phyloP scores from a whole-genome alignment of 1,284 basidiomycete genomes.

The Testicularia cyperi region DNA sequence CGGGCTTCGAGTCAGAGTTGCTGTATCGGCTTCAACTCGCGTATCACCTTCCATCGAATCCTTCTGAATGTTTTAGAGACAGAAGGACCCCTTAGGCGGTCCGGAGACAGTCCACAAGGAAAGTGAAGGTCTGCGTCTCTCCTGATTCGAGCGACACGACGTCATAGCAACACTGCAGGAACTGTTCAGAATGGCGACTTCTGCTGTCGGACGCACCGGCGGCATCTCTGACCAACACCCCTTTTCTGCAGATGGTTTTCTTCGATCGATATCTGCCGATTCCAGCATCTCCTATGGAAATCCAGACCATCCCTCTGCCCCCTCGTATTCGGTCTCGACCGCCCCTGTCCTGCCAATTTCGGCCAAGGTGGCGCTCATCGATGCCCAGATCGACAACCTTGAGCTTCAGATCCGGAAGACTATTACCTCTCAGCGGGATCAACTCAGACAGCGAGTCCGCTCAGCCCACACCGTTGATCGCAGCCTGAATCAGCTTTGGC shows the following conservation, averaged over 20 bases:
- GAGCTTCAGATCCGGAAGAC: constrained; percentile 14
- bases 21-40: too few species aligned
- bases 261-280: constrained; percentile 31
- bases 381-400: constrained; percentile 37
- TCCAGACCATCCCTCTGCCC: constrained; percentile 3
- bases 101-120: too few species aligned
- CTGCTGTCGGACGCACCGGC: too few species aligned
- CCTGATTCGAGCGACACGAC: too few species aligned
- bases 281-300: constrained; percentile 14
- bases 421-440: constrained; percentile 11
- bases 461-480: constrained; percentile 15
- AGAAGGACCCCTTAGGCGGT: too few species aligned
- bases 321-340: background rate
- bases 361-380: constrained; percentile 34
- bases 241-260: constrained; percentile 29
- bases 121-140: too few species aligned
- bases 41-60: too few species aligned
- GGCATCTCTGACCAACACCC: too few species aligned
- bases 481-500: constrained; percentile 28
- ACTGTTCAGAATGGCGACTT: too few species aligned
- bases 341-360: constrained; percentile 32
- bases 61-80: too few species aligned
- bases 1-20: too few species aligned
- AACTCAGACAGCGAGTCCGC: constrained; percentile 19
- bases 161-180: too few species aligned